Conservation (phyloP, 805 yeast species). For the Metschnikowia peoriensis region DNA sequence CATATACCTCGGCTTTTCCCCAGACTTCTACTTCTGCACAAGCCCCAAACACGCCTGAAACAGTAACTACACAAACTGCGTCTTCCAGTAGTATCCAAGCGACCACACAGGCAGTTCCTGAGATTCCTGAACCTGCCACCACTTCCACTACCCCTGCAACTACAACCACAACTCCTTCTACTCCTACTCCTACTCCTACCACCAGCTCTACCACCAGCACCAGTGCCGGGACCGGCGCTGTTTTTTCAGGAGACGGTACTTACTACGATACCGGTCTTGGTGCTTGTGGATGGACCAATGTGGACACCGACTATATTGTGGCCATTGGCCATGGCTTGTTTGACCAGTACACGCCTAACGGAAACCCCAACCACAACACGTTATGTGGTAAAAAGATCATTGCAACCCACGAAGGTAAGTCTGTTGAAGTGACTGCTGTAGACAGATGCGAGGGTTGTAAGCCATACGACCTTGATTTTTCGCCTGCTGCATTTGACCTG, state of each 20-base stretch:
- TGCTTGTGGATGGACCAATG: conserved; percentile 52
- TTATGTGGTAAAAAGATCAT: conserved; percentile 53
- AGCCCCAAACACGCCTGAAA: not conserved
- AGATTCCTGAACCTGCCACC: not conserved
- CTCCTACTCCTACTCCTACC: not conserved
- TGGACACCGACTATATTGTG: conserved; percentile 48
- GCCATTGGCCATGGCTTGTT: conserved; percentile 50
- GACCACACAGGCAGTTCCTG: not conserved
- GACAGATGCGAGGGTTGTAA: conserved; percentile 59
- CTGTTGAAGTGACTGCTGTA: conserved; percentile 55
- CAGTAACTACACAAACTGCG: not conserved
- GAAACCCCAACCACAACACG: conserved; percentile 46
- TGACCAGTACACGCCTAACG: conserved; percentile 30
- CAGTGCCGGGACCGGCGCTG: conserved; percentile 15
- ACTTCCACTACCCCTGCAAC: conserved; percentile 1
- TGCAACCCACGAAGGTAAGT: conserved; percentile 46
- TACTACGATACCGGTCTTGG: conserved; percentile 48
- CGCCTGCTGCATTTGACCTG: conserved; percentile 56
- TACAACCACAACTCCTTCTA: not conserved
- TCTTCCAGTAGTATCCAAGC: not conserved
- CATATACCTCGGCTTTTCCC: conserved; percentile 5
- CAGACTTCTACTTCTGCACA: not conserved
- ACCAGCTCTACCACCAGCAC: conserved; percentile 7
- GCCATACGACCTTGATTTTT: conserved; percentile 51
- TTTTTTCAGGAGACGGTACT: conserved; percentile 47